Conservation (phyloP, 768 basidiomycete genomes). For the Boletus rufocinnamomeus region DNA sequence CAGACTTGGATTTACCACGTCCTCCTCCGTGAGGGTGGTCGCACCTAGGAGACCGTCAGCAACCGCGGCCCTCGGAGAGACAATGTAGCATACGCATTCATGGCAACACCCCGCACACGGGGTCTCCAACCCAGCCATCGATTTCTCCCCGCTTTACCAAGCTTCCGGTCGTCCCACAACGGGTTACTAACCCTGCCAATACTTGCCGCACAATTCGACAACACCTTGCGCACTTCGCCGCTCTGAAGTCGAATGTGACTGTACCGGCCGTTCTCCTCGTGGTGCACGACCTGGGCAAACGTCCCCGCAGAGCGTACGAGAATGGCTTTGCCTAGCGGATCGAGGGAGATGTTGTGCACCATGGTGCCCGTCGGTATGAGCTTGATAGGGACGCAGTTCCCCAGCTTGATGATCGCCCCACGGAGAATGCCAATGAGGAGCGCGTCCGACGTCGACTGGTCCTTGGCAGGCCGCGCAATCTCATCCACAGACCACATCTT, state of each 20-base stretch:
- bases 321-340: slow-evolving; percentile 71
- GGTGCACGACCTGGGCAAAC: slow-evolving; percentile 77
- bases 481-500: slow-evolving; percentile 23
- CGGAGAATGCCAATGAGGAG: slow-evolving; percentile 86
- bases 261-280: slow-evolving; percentile 71
- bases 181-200: slow-evolving; percentile 92
- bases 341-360: slow-evolving; percentile 83
- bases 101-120: slow-evolving; percentile 90
- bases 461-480: slow-evolving; percentile 26
- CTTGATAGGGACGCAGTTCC: slow-evolving; percentile 89
- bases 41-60: slow-evolving; percentile 44
- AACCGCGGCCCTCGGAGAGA: background rate
- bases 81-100: slow-evolving; percentile 76
- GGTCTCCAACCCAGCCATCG: slow-evolving; percentile 88
- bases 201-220: slow-evolving; percentile 81
- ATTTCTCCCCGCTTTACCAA: slow-evolving; percentile 91
- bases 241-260: slow-evolving; percentile 84
- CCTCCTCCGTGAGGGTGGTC: slow-evolving; percentile 98
- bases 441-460: slow-evolving; percentile 49
- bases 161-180: slow-evolving; percentile 77
- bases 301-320: slow-evolving; percentile 91
- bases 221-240: slow-evolving; percentile 88
- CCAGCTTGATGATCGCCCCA: slow-evolving; percentile 79
- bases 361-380: slow-evolving; percentile 92
- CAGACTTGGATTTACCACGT: slow-evolving; percentile 95